phyloP scores from a whole-genome alignment of 2,329 filamentous ascomycete genomes.

The Truncatella angustata region DNA sequence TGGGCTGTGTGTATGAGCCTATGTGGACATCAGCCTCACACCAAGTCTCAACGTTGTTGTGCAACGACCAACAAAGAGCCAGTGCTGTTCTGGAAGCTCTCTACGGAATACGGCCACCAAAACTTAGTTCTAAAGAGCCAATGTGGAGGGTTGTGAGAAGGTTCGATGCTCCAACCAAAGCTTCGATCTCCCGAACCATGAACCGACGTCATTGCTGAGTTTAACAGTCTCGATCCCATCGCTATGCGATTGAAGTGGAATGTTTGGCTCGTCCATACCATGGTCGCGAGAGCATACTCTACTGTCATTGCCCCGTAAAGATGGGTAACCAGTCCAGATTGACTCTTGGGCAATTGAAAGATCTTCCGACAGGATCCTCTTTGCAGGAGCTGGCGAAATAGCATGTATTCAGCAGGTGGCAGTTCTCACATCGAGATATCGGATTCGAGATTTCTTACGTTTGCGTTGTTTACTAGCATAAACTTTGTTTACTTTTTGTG shows the following conservation, averaged over 20 bases:
- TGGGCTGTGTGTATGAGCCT: too few species aligned
- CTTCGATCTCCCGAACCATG: constrained; percentile 4
- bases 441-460: background rate
- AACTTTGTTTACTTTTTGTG: constrained; percentile 5
- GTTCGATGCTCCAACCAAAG: constrained; percentile 6
- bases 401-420: too few species aligned
- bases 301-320: background rate
- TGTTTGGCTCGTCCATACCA: background rate
- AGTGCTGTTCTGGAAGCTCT: constrained; percentile 5
- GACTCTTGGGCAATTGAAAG: background rate
- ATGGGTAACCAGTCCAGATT: background rate
- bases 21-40: background rate
- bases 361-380: background rate
- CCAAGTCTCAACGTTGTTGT: background rate
- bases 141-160: background rate
- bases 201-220: constrained; percentile 5
- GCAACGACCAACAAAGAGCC: background rate
- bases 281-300: background rate
- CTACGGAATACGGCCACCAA: background rate
- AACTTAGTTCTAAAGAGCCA: background rate
- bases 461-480: constrained; percentile 3
- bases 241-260: background rate
- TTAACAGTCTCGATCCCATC: background rate
- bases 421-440: background rate
- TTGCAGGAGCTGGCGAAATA: too few species aligned